Base-by-base conservation (phyloP, 1,139 yeast genomes). In the Blastobotrys persicus region DNA sequence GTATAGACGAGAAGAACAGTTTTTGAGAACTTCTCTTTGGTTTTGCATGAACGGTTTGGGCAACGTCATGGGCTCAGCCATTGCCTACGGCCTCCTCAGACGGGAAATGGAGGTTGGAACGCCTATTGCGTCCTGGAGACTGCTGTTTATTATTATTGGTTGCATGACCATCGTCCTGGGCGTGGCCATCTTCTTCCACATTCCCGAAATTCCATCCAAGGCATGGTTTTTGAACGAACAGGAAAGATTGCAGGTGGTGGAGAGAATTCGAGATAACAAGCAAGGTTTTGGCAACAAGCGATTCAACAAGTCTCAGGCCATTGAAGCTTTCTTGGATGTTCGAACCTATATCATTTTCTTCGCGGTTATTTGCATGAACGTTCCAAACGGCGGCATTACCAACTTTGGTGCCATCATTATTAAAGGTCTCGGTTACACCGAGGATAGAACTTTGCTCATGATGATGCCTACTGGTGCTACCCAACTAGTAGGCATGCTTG, bases 81-180 rank as follows among this genome's bases (percentile, higher is more conserved):
- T 66, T 34, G 68, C 70, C 5, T 65, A 58, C 48, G 72, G 63
- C 2, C 54, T 85, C 81, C 54, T 55, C 31, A 59, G 79, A 72
- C 60, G 70, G 50, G 68, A 65, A 44, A 68, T 63, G 35, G 61
- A 62, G 14, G 73, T 69, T 45, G 45, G 65, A 7, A 57, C 73
- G 17, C 61, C 70, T 7, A 57, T 67, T 35, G 69, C 83, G 82
- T 67, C 82, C 4, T 81, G 86, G 86, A 69, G 78, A 63, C 80
- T 85, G 83, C 68, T 81, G 45, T 67, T 80, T 46, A 68, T 81
- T 46, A 66, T 80, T 42, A 84, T 80, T 58, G 85, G 85, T 16
- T 61, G 73, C 40, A 66, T 77, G 47, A 71, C 83, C 12, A 68
- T 79, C 44, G 51, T 66, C 13, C 76, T 82, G 74, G 81, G 82